Percentiles rank a stretch among this genome's conserved stretches.
These are phyloP conservation scores for Candida wancherniae DNA, from an alignment of 805 yeast species.

Conservation along the genomic window DNA sequence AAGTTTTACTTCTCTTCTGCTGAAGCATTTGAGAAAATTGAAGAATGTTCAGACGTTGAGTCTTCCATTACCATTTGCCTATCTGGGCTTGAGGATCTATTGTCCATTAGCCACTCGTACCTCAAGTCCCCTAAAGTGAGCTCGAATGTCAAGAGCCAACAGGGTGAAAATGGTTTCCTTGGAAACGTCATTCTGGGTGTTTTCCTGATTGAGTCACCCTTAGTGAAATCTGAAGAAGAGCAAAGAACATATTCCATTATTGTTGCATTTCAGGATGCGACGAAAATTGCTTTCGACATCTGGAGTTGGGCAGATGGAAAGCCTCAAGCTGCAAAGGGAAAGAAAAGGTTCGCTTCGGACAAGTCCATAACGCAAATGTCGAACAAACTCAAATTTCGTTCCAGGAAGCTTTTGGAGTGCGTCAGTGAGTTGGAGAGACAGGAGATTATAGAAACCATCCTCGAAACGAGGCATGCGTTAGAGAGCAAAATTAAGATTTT, in stretches of 20 bases:
- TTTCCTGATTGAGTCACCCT: constrained; percentile 65
- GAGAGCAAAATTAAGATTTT: constrained; percentile 46
- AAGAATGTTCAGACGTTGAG: constrained; percentile 32
- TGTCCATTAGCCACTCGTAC: constrained; percentile 55
- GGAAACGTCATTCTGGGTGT: constrained; percentile 75
- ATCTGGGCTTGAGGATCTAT: constrained; percentile 63
- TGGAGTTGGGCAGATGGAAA: constrained; percentile 67
- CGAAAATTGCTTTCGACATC: constrained; percentile 49
- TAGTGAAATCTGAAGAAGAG: constrained; percentile 44
- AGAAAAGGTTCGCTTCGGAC: constrained; percentile 11
- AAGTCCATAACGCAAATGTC: constrained; percentile 38
- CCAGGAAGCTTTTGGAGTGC: constrained; percentile 61
- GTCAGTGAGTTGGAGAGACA: constrained; percentile 64
- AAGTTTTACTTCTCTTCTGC: constrained; percentile 26
- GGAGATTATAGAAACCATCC: constrained; percentile 66
- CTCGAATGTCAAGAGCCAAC: constrained; percentile 7
- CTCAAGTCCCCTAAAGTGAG: constrained; percentile 33
- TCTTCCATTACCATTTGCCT: constrained; percentile 41
- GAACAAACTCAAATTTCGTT: constrained; percentile 60
- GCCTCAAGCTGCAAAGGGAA: constrained; percentile 10
- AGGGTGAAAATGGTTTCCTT: constrained; percentile 49
- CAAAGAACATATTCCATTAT: constrained; percentile 53
- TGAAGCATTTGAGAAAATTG: constrained; percentile 13
- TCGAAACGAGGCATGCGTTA: constrained; percentile 29
- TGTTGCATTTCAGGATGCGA: constrained; percentile 60